phyloP scores from a whole-genome alignment of 2,329 filamentous ascomycete species.

The Dothiorella sarmentorum region DNA sequence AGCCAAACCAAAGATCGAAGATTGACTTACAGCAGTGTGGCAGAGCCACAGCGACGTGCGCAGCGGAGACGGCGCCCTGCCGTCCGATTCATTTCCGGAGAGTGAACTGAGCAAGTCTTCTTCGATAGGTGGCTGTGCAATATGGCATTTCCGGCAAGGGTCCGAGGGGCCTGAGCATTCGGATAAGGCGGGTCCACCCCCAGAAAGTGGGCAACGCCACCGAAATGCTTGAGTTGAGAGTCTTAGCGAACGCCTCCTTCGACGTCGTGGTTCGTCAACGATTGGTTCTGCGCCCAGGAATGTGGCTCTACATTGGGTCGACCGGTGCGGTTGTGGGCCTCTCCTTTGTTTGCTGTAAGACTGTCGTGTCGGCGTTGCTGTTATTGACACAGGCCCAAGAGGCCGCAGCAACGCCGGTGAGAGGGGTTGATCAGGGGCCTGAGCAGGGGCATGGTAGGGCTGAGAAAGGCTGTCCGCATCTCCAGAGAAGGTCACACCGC shows the following conservation, averaged over 20 bases:
- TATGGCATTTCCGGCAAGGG: background rate
- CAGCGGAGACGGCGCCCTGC: background rate
- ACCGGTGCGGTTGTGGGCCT: too few species aligned
- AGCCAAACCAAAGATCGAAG: too few species aligned
- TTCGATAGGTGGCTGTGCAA: constrained; percentile 1
- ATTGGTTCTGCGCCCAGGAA: background rate
- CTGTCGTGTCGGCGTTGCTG: too few species aligned
- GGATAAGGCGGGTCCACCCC: background rate
- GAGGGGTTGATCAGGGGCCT: constrained; percentile 10
- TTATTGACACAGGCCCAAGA: background rate
- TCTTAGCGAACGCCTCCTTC: background rate
- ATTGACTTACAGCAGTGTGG: too few species aligned
- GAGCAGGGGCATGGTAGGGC: constrained; percentile 2
- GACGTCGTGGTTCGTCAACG: background rate
- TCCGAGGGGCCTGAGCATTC: background rate
- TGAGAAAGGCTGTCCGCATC: background rate
- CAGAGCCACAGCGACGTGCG: too few species aligned
- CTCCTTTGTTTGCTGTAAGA: too few species aligned
- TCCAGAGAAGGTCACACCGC: background rate
- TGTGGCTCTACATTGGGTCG: too few species aligned
- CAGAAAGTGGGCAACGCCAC: constrained; percentile 2
- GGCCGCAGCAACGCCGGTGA: constrained; percentile 2
- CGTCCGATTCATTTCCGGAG: background rate
- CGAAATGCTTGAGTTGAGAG: background rate
- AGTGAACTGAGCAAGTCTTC: background rate